These are phyloP conservation scores for Euphorbia corollata DNA, from an alignment of 441 rosid genomes.

Conservation along the genomic window DNA sequence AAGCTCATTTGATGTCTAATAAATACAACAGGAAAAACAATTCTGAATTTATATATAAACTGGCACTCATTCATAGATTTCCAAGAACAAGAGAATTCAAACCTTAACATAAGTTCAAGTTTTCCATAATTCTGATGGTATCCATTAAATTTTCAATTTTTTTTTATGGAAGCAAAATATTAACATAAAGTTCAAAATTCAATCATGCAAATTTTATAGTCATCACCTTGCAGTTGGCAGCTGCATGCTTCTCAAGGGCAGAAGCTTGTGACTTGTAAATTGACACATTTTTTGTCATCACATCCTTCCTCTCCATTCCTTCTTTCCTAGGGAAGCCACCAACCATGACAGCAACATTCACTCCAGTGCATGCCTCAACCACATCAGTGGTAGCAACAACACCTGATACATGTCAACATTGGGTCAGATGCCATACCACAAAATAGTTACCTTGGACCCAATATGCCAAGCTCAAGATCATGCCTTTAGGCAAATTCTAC, in stretches of 20 bases:
- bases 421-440: constrained; percentile 2
- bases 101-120: not conserved
- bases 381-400: constrained; percentile 91
- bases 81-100: not conserved
- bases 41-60: not conserved
- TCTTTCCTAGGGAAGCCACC: constrained; percentile 97
- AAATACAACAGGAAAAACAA: not conserved
- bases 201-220: no score
- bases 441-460: not conserved
- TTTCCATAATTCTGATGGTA: not conserved
- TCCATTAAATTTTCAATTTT: not conserved
- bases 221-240: constrained; percentile 77
- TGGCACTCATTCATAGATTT: not conserved
- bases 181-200: not conserved
- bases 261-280: constrained; percentile 93
- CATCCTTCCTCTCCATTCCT: constrained; percentile 98
- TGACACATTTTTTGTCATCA: constrained; percentile 85
- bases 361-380: constrained; percentile 92
- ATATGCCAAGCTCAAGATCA: not conserved
- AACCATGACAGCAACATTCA: constrained; percentile 85
- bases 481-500: not conserved
- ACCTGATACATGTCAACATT: constrained; percentile 32
- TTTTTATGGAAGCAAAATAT: not conserved
- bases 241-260: constrained; percentile 81
- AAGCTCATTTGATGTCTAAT: no score